These are phyloP conservation scores for Cladosporium velox DNA, from an alignment of 2,329 filamentous ascomycete genomes.

Conservation along the genomic window DNA sequence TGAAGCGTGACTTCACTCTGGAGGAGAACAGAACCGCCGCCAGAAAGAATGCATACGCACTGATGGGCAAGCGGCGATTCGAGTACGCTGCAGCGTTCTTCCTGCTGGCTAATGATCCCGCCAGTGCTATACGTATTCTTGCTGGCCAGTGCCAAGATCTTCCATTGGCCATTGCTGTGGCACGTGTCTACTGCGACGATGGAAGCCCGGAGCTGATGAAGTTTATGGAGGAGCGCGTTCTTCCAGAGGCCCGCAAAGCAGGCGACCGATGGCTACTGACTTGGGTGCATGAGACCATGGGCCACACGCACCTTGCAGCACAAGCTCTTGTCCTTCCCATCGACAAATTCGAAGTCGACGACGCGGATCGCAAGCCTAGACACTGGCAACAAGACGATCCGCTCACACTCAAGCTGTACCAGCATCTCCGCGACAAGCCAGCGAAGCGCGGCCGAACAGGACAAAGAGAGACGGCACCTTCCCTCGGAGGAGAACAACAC, in stretches of 20 bases:
- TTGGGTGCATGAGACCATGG: conserved; percentile 94
- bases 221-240: conserved; percentile 76
- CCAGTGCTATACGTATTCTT: conserved; percentile 84
- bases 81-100: conserved; percentile 97
- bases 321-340: conserved; percentile 71
- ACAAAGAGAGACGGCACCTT: conserved; percentile 57
- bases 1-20: conserved; percentile 89
- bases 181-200: conserved; percentile 86
- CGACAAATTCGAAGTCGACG: conserved; percentile 61
- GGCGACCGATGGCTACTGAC: conserved; percentile 92
- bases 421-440: conserved; percentile 78
- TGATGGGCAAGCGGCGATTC: conserved; percentile 88
- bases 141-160: conserved; percentile 84
- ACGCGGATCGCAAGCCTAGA: conserved; percentile 10
- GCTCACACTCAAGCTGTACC: conserved; percentile 81
- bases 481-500: conserved; percentile 20
- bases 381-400: conserved; percentile 79
- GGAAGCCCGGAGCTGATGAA: conserved; percentile 70
- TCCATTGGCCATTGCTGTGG: conserved; percentile 85
- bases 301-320: conserved; percentile 79
- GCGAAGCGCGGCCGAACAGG: conserved; percentile 47
- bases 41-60: conserved; percentile 92
- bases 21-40: conserved; percentile 85
- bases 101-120: conserved; percentile 79
- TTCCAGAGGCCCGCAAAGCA: conserved; percentile 73